Evolutionary conservation across 2,329 filamentous ascomycete genomes (phyloP), one percentile per base, ranked within the genome.

Genomic region (Geosmithia morbida): DNA sequence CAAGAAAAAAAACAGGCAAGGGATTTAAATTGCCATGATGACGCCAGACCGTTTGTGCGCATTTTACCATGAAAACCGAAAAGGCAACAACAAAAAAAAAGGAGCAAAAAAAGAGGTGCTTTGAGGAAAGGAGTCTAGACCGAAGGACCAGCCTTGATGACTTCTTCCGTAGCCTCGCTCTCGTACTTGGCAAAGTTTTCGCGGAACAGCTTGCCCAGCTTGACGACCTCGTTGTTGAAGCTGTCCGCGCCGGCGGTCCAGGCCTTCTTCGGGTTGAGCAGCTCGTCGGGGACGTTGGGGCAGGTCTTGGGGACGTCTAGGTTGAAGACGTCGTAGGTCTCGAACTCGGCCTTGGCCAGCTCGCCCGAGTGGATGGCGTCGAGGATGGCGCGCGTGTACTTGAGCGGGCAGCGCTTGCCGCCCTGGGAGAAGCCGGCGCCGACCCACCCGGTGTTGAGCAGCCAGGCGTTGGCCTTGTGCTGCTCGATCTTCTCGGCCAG

Each of bases 151-250:
- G 81, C 80, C 59, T 76, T 80, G 66, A 86, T 79, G 45, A 89
- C 85, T 39, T 90, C 85, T 56, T 77, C 73, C 30, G 86, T 89
- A 22, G 88, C 87, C 66, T 94, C 80, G 56, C 81, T 81, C 59
- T 82, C 75, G 72, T 94, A 96, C 76, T 96, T 95, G 74, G 87
- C 81, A 72, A 98, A 98, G 79, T 98, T 98, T 70, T 96, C 87
- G 60, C 83, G 79, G 76, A 98, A 98, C 53, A 97, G 78, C 53
- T 69, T 72, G 58, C 83, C 92, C 37, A 98, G 81, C 77, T 96
- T 97, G 66, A 75, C 83, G 43, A 97, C 90, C 67, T 96, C 90
- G 46, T 72, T 73, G 61, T 81, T 77, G 79, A 97, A 97, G 70
- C 83, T 83, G 16, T 87, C 81, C 46, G 75, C 72, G 44, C 87